Conservation (phyloP, 2,329 filamentous ascomycete genomes). For the Aspergillus sp. region DNA sequence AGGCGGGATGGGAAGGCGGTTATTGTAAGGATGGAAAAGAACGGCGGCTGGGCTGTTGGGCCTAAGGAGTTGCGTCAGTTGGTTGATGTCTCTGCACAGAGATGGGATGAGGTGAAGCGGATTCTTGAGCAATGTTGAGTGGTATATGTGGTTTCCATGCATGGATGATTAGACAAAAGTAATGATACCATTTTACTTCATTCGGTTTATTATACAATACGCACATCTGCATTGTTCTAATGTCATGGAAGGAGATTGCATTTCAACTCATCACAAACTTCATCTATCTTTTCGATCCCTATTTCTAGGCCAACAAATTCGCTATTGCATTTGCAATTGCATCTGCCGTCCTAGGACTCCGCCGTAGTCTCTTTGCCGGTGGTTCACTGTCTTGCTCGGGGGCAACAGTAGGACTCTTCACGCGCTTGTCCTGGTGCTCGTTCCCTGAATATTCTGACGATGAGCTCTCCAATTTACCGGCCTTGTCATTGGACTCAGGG, state of each 20-base stretch:
- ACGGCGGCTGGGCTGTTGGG: constrained; percentile 66
- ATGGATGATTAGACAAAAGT: background rate
- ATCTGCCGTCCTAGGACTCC: constrained; percentile 17
- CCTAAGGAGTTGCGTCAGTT: constrained; percentile 56
- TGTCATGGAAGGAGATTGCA: background rate
- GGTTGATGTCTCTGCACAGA: constrained; percentile 52
- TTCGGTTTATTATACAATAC: background rate
- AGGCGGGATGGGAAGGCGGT: constrained; percentile 43
- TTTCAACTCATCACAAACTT: background rate
- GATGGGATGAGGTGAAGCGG: constrained; percentile 56
- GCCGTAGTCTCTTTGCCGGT: constrained; percentile 29
- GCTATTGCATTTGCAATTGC: background rate
- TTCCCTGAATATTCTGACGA: background rate
- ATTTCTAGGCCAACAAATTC: no score
- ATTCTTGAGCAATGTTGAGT: constrained; percentile 30
- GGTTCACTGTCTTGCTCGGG: constrained; percentile 22
- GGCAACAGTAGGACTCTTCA: constrained; percentile 9
- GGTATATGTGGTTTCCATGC: background rate
- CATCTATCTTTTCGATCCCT: background rate
- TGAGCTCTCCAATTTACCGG: background rate
- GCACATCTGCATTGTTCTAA: background rate
- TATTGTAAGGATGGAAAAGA: constrained; percentile 72
- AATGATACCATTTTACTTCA: constrained; percentile 21
- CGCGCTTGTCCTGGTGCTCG: constrained; percentile 13
- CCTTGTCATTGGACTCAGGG: background rate